Conservation (phyloP, 148 eudicot species). For the Heliamphora exappendiculata region DNA sequence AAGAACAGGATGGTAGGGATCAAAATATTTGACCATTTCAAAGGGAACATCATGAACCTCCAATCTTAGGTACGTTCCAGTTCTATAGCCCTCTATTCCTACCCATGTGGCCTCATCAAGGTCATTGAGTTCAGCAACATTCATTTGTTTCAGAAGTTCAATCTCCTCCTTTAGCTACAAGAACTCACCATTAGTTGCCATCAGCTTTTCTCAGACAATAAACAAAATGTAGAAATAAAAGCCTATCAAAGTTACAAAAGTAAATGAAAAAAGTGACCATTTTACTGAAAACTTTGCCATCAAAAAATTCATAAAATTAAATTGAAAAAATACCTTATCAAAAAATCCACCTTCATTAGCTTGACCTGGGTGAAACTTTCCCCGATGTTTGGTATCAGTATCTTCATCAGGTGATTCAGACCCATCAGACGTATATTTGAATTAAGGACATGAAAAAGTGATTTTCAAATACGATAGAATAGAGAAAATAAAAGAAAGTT, state of each 20-base stretch:
- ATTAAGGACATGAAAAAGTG: conserved; percentile 45
- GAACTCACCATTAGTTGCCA: conserved; percentile 2
- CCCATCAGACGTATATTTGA: conserved; percentile 36
- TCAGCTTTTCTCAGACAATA: background rate
- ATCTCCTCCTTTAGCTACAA: conserved; percentile 80
- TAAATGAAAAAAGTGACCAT: background rate
- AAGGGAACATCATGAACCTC: conserved; percentile 79
- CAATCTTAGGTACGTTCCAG: conserved; percentile 83
- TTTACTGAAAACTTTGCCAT: background rate
- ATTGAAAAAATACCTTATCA: conserved; percentile 61
- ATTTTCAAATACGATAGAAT: background rate
- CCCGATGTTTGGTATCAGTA: conserved; percentile 27
- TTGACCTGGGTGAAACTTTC: conserved; percentile 35
- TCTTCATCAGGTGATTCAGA: conserved; percentile 66
- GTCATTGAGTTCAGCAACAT: conserved; percentile 81
- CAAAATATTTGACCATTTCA: conserved; percentile 96
- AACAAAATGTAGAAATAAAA: background rate
- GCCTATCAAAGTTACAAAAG: background rate
- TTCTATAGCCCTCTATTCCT: conserved; percentile 84
- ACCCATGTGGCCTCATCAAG: conserved; percentile 76
- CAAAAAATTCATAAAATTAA: background rate
- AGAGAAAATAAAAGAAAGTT: background rate
- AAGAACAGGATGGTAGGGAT: conserved; percentile 81
- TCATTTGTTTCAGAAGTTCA: conserved; percentile 72
- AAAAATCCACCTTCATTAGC: conserved; percentile 49